Percentiles rank a stretch among this genome's conserved stretches.
phyloP scores from a whole-genome alignment of 768 basidiomycete species.

The Calocera viscosa region DNA sequence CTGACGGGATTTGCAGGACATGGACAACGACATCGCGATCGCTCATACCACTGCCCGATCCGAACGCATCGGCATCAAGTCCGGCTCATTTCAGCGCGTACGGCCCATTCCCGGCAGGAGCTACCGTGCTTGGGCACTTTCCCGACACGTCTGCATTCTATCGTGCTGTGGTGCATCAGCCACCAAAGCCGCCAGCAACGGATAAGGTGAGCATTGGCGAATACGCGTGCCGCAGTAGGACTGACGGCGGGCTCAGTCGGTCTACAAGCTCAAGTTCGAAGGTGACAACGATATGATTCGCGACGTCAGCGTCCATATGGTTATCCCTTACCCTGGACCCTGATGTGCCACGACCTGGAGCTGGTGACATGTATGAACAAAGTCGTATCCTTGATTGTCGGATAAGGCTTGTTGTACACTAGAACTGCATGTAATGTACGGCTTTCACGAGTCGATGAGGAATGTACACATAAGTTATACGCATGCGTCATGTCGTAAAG shows the following conservation, averaged over 20 bases:
- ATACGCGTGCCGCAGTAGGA: not conserved
- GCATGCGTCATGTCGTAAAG: not conserved
- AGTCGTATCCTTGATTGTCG: not conserved
- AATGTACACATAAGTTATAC: constrained; percentile 3
- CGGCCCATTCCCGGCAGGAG: constrained; percentile 56
- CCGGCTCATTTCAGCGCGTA: constrained; percentile 57
- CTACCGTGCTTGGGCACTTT: constrained; percentile 75
- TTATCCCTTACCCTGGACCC: constrained; percentile 45
- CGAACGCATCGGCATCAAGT: constrained; percentile 41
- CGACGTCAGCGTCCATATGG: constrained; percentile 59
- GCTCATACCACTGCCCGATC: constrained; percentile 73
- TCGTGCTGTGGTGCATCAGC: constrained; percentile 58
- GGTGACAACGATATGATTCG: constrained; percentile 81
- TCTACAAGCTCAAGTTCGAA: constrained; percentile 75
- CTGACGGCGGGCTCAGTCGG: constrained; percentile 19
- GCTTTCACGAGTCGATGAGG: not conserved
- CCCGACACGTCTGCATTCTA: constrained; percentile 88
- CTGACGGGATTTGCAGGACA: constrained; percentile 30
- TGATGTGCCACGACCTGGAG: not conserved
- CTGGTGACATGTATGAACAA: not conserved
- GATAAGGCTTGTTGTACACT: not conserved
- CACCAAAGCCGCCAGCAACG: constrained; percentile 17
- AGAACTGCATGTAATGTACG: not conserved
- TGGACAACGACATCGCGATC: constrained; percentile 58
- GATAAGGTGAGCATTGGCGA: constrained; percentile 20